A percentile compares a stretch with the other conserved stretches of the same genome.
phyloP scores from a whole-genome alignment of 2,329 filamentous ascomycete genomes.

The Ilyonectria robusta region DNA sequence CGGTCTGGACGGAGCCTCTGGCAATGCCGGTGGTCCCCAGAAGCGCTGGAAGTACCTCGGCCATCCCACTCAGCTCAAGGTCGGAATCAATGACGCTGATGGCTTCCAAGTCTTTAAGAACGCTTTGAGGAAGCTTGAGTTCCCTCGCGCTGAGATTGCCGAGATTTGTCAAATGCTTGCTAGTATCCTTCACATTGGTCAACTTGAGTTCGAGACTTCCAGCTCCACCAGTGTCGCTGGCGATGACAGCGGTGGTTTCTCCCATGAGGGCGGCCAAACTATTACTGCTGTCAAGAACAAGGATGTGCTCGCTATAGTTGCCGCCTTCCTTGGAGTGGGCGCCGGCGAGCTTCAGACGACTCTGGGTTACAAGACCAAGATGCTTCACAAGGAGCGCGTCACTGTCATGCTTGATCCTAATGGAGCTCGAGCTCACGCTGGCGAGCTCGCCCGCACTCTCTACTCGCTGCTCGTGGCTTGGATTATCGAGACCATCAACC shows the following conservation, averaged over 20 bases:
- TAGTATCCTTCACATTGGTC: conserved; percentile 95
- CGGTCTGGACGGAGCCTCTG: conserved; percentile 67
- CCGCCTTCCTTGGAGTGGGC: conserved; percentile 93
- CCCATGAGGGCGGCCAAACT: conserved; percentile 90
- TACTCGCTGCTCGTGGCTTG: conserved; percentile 96
- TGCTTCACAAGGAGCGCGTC: conserved; percentile 95
- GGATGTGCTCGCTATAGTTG: conserved; percentile 86
- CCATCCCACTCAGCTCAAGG: conserved; percentile 95
- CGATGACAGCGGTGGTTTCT: conserved; percentile 96
- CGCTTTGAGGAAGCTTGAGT: conserved; percentile 92
- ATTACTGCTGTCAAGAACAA: conserved; percentile 94
- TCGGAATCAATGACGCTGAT: conserved; percentile 95
- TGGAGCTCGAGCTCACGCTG: conserved; percentile 91
- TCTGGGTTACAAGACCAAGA: conserved; percentile 96
- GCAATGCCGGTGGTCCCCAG: conserved; percentile 66
- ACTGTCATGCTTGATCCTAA: conserved; percentile 97
- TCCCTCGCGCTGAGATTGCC: conserved; percentile 92
- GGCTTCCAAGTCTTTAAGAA: conserved; percentile 99
- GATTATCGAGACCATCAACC: conserved; percentile 93
- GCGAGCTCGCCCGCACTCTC: conserved; percentile 92
- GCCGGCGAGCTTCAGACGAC: conserved; percentile 87
- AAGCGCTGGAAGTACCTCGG: conserved; percentile 97
- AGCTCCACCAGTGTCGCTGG: conserved; percentile 83
- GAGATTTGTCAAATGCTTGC: conserved; percentile 97
- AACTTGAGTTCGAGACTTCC: conserved; percentile 91